Evolutionary conservation across 495 filamentous ascomycete species (phyloP).

Genomic region (Extremus antarcticus): DNA sequence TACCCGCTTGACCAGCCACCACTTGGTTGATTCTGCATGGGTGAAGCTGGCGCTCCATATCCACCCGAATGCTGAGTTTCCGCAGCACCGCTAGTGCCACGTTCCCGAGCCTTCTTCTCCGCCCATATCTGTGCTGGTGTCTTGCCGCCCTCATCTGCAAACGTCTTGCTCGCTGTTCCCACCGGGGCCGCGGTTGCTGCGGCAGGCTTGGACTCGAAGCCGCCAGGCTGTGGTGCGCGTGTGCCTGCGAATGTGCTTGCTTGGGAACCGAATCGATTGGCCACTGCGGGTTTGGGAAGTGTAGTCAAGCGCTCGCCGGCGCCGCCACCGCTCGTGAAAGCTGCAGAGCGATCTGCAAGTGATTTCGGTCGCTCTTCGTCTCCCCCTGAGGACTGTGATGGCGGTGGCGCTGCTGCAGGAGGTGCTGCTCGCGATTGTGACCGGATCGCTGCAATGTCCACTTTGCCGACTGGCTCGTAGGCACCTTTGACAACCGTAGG

Average conservation of each 20-base stretch:
- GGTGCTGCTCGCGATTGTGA: slow-evolving; percentile 59
- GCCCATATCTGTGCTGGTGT: slow-evolving; percentile 96
- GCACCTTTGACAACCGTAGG: slow-evolving; percentile 77
- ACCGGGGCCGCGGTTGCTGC: slow-evolving; percentile 44
- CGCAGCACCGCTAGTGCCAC: slow-evolving; percentile 41
- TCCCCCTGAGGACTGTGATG: slow-evolving; percentile 33
- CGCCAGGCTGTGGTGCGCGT: slow-evolving; percentile 70
- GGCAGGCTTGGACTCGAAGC: slow-evolving; percentile 42
- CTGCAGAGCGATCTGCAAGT: slow-evolving; percentile 56
- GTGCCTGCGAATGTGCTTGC: slow-evolving; percentile 68
- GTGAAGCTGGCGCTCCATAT: slow-evolving; percentile 31
- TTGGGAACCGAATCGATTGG: slow-evolving; percentile 67
- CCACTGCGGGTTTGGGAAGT: slow-evolving; percentile 86
- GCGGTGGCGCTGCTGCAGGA: slow-evolving; percentile 22
- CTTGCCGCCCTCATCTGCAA: slow-evolving; percentile 89
- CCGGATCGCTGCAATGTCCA: slow-evolving; percentile 88
- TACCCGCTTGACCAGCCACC: slow-evolving; percentile 86
- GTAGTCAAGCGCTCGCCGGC: slow-evolving; percentile 72
- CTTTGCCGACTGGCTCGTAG: slow-evolving; percentile 87
- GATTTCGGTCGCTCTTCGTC: slow-evolving; percentile 40
- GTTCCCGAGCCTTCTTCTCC: slow-evolving; percentile 81
- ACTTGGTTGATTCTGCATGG: slow-evolving; percentile 54
- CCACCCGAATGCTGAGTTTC: slow-evolving; percentile 29
- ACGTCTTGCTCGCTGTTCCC: slow-evolving; percentile 76
- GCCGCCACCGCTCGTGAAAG: slow-evolving; percentile 34